A percentile compares a stretch with the other conserved stretches of the same genome.
These are phyloP conservation scores for Kwoniella pini DNA, from an alignment of 768 basidiomycete species.

Conservation along the genomic window DNA sequence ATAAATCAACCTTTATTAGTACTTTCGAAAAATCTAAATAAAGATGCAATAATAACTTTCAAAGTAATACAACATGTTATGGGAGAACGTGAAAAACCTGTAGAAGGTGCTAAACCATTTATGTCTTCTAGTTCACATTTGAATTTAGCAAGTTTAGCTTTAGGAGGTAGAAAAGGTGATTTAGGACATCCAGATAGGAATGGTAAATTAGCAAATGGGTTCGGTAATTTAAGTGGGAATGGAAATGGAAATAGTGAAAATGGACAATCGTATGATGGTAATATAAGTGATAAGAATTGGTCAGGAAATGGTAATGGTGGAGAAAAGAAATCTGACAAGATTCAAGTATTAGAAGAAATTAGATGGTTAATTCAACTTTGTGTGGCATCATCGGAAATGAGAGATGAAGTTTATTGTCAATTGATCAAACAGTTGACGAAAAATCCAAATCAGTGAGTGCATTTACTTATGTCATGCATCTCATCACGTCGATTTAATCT, in stretches of 20 bases:
- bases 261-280: background rate
- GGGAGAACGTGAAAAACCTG: constrained; percentile 76
- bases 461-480: background rate
- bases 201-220: constrained; percentile 17
- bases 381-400: constrained; percentile 73
- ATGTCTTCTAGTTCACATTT: constrained; percentile 7
- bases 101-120: constrained; percentile 33
- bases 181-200: constrained; percentile 44
- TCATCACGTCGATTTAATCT: no score
- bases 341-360: constrained; percentile 69
- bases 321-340: constrained; percentile 31
- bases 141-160: constrained; percentile 21
- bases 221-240: background rate
- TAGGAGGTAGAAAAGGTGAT: constrained; percentile 28
- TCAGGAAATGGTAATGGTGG: background rate
- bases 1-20: constrained; percentile 74
- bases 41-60: constrained; percentile 81
- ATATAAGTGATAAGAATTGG: background rate
- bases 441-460: constrained; percentile 74
- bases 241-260: no score
- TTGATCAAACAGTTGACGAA: constrained; percentile 84
- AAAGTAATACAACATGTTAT: constrained; percentile 88
- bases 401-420: constrained; percentile 93
- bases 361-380: constrained; percentile 82
- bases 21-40: constrained; percentile 65